Conservation (phyloP, 805 yeast species). For the Pichia paraexigua region DNA sequence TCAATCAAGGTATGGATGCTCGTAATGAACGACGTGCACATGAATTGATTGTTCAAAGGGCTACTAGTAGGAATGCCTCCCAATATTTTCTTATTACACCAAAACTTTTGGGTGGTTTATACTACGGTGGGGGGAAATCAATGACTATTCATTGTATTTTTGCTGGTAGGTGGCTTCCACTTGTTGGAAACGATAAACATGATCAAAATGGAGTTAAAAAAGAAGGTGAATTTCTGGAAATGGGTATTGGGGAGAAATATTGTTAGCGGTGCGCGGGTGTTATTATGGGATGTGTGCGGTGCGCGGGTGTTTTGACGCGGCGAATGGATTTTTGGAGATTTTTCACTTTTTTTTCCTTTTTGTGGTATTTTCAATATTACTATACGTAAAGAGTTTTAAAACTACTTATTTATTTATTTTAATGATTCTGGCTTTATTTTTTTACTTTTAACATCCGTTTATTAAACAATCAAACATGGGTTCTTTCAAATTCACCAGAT, state of each 20-base stretch:
- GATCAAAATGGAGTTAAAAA: neutral
- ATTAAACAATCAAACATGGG: constrained; percentile 33
- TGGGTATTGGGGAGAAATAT: constrained; percentile 25
- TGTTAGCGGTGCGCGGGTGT: neutral
- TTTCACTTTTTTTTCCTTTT: neutral
- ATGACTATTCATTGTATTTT: constrained; percentile 84
- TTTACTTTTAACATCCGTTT: neutral
- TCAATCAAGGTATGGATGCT: constrained; percentile 98
- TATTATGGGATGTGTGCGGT: neutral
- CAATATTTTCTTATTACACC: constrained; percentile 95
- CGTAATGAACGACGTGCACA: constrained; percentile 84
- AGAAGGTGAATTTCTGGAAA: constrained; percentile 19
- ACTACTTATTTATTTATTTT: neutral
- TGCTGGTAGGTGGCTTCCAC: constrained; percentile 33
- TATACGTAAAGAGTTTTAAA: no score
- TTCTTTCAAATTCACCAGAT: constrained; percentile 72
- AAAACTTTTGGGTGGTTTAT: constrained; percentile 69
- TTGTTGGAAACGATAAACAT: no score
- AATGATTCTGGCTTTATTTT: neutral
- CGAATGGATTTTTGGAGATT: neutral
- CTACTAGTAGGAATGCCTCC: constrained; percentile 46
- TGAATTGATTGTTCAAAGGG: constrained; percentile 72
- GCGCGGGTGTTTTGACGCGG: neutral
- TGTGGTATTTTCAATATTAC: no score
- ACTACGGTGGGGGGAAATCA: constrained; percentile 51